These are phyloP conservation scores for Pneumocystis wakefieldiae DNA, from an alignment of 1,139 yeast species.

Conservation along the genomic window DNA sequence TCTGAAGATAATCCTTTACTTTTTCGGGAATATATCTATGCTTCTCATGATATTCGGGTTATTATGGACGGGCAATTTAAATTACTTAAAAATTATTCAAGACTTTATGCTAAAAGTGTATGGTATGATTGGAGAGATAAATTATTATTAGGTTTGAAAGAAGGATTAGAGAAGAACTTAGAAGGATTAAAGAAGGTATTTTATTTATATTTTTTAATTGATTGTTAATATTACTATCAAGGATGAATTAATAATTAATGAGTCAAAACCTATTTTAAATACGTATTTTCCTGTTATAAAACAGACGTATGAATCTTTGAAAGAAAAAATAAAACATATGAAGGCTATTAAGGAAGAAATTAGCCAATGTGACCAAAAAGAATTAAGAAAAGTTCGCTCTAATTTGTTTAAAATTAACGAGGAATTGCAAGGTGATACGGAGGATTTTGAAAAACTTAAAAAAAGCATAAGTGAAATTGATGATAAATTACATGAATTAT, in stretches of 20 bases:
- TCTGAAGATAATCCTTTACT: conserved; percentile 35
- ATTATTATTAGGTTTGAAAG: conserved; percentile 30
- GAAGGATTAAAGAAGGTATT: conserved; percentile 13
- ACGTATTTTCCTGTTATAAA: not conserved
- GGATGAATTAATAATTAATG: not conserved
- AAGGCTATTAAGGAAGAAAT: conserved; percentile 8
- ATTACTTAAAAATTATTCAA: conserved; percentile 35
- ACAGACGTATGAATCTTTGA: conserved; percentile 6
- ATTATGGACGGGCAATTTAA: conserved; percentile 35
- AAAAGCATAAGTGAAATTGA: not conserved
- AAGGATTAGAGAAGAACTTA: conserved; percentile 26
- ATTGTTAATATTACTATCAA: not conserved
- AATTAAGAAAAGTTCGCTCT: conserved; percentile 12
- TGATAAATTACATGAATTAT: not conserved
- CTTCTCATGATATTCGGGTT: conserved; percentile 28
- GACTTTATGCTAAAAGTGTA: conserved; percentile 36
- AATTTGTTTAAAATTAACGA: conserved; percentile 6
- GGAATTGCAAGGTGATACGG: conserved; percentile 2
- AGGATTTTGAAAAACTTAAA: conserved; percentile 1
- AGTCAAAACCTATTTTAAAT: not conserved
- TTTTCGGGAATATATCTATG: conserved; percentile 34
- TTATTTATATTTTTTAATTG: not conserved
- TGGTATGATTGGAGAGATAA: conserved; percentile 50
- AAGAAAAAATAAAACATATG: conserved; percentile 18
- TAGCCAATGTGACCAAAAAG: conserved; percentile 12